phyloP scores from a whole-genome alignment of 169 alveolate genomes.

The Theileria orientalis region DNA sequence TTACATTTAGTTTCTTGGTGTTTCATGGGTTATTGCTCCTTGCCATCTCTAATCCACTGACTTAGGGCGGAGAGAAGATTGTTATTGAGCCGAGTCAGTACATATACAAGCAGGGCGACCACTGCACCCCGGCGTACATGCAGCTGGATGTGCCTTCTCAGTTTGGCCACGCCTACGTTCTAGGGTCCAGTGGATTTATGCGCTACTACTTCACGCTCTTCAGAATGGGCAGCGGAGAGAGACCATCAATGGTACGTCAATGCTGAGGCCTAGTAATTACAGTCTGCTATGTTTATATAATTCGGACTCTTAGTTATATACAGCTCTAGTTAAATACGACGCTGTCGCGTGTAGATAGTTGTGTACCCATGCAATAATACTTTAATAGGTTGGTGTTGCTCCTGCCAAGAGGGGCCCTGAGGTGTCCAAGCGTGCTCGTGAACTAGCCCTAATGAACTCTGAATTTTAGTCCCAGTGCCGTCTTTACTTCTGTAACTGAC shows the following conservation, averaged over 20 bases:
- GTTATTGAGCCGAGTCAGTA: conserved; percentile 64
- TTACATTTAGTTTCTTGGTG: conserved; percentile 13
- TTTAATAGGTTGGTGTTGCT: conserved; percentile 58
- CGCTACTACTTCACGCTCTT: conserved; percentile 79
- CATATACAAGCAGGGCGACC: conserved; percentile 52
- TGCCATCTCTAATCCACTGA: background rate
- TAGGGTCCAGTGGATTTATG: conserved; percentile 85
- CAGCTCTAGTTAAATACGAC: no score
- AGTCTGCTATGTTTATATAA: no score
- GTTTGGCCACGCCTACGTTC: conserved; percentile 83
- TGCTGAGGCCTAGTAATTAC: background rate
- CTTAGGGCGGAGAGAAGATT: conserved; percentile 54
- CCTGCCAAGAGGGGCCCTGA: conserved; percentile 20
- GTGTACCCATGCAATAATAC: no score
- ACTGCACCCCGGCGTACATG: conserved; percentile 85
- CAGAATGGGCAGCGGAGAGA: conserved; percentile 44
- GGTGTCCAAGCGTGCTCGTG: background rate
- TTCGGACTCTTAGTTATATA: background rate
- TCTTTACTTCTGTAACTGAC: no score
- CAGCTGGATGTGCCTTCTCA: conserved; percentile 86
- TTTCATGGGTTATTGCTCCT: conserved; percentile 27
- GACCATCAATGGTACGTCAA: conserved; percentile 72
- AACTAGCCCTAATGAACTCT: background rate
- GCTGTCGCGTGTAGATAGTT: no score
- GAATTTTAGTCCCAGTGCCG: background rate